Base-by-base conservation (phyloP, 1,284 basidiomycete genomes). In the Erythrobasidium hasegawianum region DNA sequence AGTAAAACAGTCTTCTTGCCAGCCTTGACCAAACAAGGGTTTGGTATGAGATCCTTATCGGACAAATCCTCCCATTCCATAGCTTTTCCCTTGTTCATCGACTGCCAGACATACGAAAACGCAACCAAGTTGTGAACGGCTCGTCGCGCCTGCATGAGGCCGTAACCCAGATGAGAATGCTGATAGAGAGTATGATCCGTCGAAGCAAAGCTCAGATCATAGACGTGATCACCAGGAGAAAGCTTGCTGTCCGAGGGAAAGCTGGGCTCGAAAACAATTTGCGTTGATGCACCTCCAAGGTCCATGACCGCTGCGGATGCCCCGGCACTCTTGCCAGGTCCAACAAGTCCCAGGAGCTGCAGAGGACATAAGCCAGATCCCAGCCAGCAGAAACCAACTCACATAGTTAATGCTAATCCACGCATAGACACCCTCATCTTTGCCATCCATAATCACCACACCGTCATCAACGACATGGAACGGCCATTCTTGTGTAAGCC, bases 401-500 rank as follows among this genome's bases (percentile, higher is more conserved):
- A 74, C 73, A 78, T 97, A 97, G 79, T 98, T 98, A 70, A 90
- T 90, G 11, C 94, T 97, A 75, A 97, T 93, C 95, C 95, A 98
- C 18, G 94, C 93, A 77, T 90, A 97, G 26, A 97, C 92, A 52
- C 90, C 92, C 78, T 98, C 95, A 75, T 97, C 93, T 73, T 86
- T 88, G 18, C 95, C 95, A 73, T 97, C 93, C 95, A 97, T 97
- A 71, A 96, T 87, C 59, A 83, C 84, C 24, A 95, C 88, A 2
- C 84, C 83, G 69, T 83, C 81, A 57, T 74, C 78, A 8, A 83
- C 81, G 18, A 96, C 74, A 41, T 80, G 79, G 80, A 97, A 97
- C 13, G 87, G 87, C 75, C 88, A 97, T 68, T 81, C 80, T 11
- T 77, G 76, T 73, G 82, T 80, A 69, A 97, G 75, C 72, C 87